Conservation (phyloP, 768 basidiomycete species). For the Stropharia rugosoannulata region DNA sequence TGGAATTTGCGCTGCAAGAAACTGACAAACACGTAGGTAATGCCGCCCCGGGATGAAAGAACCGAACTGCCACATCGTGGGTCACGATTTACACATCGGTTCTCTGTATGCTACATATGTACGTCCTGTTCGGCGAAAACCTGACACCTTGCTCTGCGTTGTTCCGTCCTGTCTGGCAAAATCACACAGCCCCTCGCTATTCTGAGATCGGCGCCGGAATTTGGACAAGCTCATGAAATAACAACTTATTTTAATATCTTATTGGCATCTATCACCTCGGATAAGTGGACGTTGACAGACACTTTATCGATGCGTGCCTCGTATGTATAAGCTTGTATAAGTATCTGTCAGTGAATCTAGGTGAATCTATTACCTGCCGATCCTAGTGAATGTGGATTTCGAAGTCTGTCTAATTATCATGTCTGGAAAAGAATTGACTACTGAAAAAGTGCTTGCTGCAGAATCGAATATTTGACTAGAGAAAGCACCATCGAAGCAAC, state of each 20-base stretch:
- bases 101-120: not conserved
- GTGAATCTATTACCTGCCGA: too few species aligned
- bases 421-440: too few species aligned
- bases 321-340: not conserved
- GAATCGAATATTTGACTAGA: too few species aligned
- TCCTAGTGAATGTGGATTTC: too few species aligned
- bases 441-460: too few species aligned
- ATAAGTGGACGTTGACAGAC: slow-evolving; percentile 3
- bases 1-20: too few species aligned
- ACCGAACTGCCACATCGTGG: not conserved
- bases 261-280: slow-evolving; percentile 15
- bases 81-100: not conserved
- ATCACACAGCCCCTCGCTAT: slow-evolving; percentile 3
- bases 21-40: too few species aligned
- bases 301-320: not conserved
- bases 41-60: too few species aligned
- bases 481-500: not conserved
- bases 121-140: not conserved
- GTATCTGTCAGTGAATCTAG: not conserved
- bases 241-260: slow-evolving; percentile 16
- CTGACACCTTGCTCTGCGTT: not conserved
- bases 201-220: not conserved
- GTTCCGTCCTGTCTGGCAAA: slow-evolving; percentile 2
- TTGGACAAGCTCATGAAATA: slow-evolving; percentile 15
- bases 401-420: too few species aligned